phyloP scores from a whole-genome alignment of 768 basidiomycete genomes.

The Cytidiella melzeri region DNA sequence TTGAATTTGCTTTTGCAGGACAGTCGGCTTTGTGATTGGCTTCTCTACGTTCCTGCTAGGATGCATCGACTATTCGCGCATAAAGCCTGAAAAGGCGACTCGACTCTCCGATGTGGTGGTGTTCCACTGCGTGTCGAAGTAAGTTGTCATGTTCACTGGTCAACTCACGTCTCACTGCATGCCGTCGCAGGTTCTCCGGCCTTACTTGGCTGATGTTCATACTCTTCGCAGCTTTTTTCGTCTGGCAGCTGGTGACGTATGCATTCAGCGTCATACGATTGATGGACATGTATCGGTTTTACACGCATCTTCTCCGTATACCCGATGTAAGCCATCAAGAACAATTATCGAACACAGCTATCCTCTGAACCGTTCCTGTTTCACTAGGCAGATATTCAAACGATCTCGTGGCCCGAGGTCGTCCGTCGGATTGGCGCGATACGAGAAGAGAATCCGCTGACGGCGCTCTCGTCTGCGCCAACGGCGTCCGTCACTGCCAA shows the following conservation, averaged over 20 bases:
- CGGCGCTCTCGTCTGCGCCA: slow-evolving; percentile 67
- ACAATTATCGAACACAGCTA: no score
- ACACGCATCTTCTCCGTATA: slow-evolving; percentile 86
- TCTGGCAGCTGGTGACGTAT: slow-evolving; percentile 83
- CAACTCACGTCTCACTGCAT: background rate
- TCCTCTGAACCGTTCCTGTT: no score
- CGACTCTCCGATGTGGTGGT: slow-evolving; percentile 80
- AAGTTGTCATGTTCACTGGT: background rate
- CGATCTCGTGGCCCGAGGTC: slow-evolving; percentile 93
- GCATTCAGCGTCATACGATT: slow-evolving; percentile 69
- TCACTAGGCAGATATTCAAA: slow-evolving; percentile 88
- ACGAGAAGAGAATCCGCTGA: slow-evolving; percentile 88
- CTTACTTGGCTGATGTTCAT: slow-evolving; percentile 80
- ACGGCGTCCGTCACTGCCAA: slow-evolving; percentile 69
- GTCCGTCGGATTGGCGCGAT: slow-evolving; percentile 87
- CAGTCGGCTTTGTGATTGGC: slow-evolving; percentile 95
- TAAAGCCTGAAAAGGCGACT: slow-evolving; percentile 60
- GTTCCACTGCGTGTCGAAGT: slow-evolving; percentile 80
- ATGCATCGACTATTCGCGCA: slow-evolving; percentile 87
- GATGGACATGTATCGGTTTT: slow-evolving; percentile 93
- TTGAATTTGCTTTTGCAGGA: slow-evolving; percentile 45
- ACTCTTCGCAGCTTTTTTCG: slow-evolving; percentile 81
- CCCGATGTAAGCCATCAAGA: slow-evolving; percentile 87
- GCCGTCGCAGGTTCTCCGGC: slow-evolving; percentile 63
- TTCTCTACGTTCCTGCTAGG: slow-evolving; percentile 96